phyloP scores from a whole-genome alignment of 1,139 yeast genomes.

The Arxiozyma telluris region DNA sequence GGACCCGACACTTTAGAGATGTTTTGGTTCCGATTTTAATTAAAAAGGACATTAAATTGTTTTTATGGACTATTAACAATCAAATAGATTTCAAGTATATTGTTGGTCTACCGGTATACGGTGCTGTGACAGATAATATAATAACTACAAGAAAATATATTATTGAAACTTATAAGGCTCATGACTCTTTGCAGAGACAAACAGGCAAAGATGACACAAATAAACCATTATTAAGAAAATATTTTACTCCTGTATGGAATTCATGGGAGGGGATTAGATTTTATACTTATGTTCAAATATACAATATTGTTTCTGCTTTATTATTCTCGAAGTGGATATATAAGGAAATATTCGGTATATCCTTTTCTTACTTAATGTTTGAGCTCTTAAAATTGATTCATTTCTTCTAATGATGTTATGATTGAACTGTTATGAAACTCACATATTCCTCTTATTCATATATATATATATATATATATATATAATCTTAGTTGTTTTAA shows the following conservation, averaged over 20 bases:
- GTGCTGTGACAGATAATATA: constrained; percentile 58
- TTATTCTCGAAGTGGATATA: constrained; percentile 24
- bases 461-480: not conserved
- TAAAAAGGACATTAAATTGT: constrained; percentile 44
- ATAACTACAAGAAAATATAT: constrained; percentile 13
- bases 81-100: constrained; percentile 35
- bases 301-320: constrained; percentile 16
- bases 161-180: constrained; percentile 5
- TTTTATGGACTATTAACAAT: constrained; percentile 76
- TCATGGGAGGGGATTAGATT: constrained; percentile 25
- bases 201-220: not conserved
- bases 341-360: constrained; percentile 17
- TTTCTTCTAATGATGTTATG: constrained; percentile 12
- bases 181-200: not conserved
- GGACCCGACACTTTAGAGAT: constrained; percentile 35
- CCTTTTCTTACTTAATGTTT: constrained; percentile 18
- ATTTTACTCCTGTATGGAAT: constrained; percentile 15
- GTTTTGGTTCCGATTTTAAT: constrained; percentile 32
- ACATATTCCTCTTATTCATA: not conserved
- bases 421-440: too few relatives aligned
- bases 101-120: constrained; percentile 42
- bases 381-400: constrained; percentile 17
- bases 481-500: not conserved
- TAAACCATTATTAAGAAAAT: constrained; percentile 3
- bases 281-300: constrained; percentile 14